Percentiles rank a stretch among this genome's conserved stretches.
These are phyloP conservation scores for Cryptococcus neoformans DNA, from an alignment of 1,284 basidiomycete genomes.

Conservation along the genomic window DNA sequence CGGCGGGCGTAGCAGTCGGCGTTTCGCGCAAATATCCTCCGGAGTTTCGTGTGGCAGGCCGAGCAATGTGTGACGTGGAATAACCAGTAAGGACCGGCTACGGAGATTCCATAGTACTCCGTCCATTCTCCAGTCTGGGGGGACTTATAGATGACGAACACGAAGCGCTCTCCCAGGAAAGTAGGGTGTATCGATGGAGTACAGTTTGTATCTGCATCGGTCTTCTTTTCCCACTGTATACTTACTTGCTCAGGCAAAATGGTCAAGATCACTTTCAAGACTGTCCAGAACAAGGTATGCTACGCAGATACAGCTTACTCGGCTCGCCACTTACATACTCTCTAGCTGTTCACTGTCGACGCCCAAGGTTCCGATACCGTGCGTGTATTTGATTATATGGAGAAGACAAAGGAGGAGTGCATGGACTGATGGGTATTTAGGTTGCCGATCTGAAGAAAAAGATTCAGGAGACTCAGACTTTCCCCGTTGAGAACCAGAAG, in stretches of 20 bases:
- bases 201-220: not conserved
- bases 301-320: no score
- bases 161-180: not conserved
- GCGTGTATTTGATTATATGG: constrained; percentile 8
- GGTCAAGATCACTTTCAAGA: constrained; percentile 88
- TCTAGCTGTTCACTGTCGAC: constrained; percentile 66
- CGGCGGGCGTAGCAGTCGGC: not conserved
- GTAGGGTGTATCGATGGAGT: not conserved
- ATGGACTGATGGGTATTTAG: constrained; percentile 22
- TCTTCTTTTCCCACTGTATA: not conserved
- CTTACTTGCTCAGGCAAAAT: constrained; percentile 54
- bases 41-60: not conserved
- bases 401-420: not conserved
- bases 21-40: not conserved
- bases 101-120: not conserved
- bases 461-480: constrained; percentile 67
- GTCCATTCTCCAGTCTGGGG: no score
- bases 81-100: not conserved
- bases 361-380: constrained; percentile 70
- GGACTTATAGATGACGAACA: not conserved
- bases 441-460: constrained; percentile 78
- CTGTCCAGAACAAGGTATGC: constrained; percentile 85
- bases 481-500: constrained; percentile 77
- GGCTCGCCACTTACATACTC: not conserved
- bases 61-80: not conserved